phyloP scores from a whole-genome alignment of 768 basidiomycete genomes.

The Zangia roseola region DNA sequence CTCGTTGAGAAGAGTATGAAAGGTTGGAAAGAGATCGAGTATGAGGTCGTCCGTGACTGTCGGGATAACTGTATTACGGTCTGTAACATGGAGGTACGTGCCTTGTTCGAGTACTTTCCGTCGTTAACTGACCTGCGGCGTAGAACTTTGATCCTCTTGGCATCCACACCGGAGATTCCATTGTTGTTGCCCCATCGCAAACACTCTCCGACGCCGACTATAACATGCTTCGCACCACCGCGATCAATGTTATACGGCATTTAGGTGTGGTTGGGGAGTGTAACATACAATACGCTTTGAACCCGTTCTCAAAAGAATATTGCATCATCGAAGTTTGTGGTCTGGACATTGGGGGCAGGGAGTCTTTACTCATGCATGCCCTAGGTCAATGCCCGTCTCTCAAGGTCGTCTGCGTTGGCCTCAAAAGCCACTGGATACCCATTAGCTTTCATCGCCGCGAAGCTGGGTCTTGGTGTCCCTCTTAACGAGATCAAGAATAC shows the following conservation, averaged over 20 bases:
- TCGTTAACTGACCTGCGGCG: not conserved
- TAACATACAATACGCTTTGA: slow-evolving; percentile 98
- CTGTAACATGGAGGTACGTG: slow-evolving; percentile 98
- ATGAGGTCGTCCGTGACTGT: slow-evolving; percentile 97
- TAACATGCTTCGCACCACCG: slow-evolving; percentile 98
- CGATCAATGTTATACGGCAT: slow-evolving; percentile 98
- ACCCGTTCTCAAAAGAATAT: slow-evolving; percentile 92
- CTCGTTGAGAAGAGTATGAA: slow-evolving; percentile 99
- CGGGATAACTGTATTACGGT: slow-evolving; percentile 98
- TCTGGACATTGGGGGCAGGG: not conserved
- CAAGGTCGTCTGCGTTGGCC: slow-evolving; percentile 94
- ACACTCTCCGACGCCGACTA: slow-evolving; percentile 99
- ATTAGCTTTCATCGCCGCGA: slow-evolving; percentile 96
- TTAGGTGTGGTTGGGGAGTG: slow-evolving; percentile 97
- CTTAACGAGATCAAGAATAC: slow-evolving; percentile 98
- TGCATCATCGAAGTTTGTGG: slow-evolving; percentile 89
- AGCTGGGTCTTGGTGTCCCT: slow-evolving; percentile 95
- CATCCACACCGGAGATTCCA: slow-evolving; percentile 98
- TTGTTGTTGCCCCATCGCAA: slow-evolving; percentile 96
- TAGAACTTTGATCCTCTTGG: slow-evolving; percentile 99
- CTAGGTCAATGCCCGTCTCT: slow-evolving; percentile 93
- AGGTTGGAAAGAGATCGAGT: slow-evolving; percentile 99
- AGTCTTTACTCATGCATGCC: slow-evolving; percentile 3
- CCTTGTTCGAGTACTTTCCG: not conserved
- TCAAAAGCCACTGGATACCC: slow-evolving; percentile 99